Base-by-base conservation (phyloP, 352 stramenopile species). In the Phytophthora hibernalis region DNA sequence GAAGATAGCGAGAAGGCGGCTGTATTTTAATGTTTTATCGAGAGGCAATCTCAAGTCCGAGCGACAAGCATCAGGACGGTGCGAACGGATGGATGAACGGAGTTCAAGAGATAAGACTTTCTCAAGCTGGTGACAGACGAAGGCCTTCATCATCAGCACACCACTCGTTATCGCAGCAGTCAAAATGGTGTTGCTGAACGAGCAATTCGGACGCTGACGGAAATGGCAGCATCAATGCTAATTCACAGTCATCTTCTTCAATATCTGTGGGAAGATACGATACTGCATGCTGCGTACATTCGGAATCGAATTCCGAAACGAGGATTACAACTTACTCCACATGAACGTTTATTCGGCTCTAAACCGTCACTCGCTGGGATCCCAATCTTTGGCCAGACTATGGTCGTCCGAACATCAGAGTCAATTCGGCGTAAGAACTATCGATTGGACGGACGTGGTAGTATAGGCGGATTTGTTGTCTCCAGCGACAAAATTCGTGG, bases 401-500 rank as follows among this genome's bases (percentile, higher is more conserved):
- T 13, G 5, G 55, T 63, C 1, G 43, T 49, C 3, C 5, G 31
- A 38, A 63, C 31, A 15, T 30, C 55, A 9, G 30, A 54, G 2
- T 21, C 30, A 4, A 26, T 63, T 9, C 55, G 31, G 1, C 30
- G 43, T 5, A 54, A 63, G n/a, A 2, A 20, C 11, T 8, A 22
- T 15, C 28, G 55, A 1, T 63, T 55, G 2, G 44, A 54, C n/a
- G 30, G 44, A 0, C 44, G 44, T 22, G 43, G 44, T 1, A 40
- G 20, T n/a, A 48, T 63, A 12, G 55, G 44, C 5, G 55, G 30
- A 1, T 55, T 55, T 9, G 15, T 63, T 7, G 55, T 43, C 0
- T 62, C 47, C 16, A 55, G 21, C n/a, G 55, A 63, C 10, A 31
- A 47, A 37, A 55, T 63, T 20, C 20, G 33, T 12, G 44, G 55